Evolutionary conservation across 345 rosid genomes (phyloP), one percentile per base, ranked within the genome.

Genomic region (Theobroma cacao): DNA sequence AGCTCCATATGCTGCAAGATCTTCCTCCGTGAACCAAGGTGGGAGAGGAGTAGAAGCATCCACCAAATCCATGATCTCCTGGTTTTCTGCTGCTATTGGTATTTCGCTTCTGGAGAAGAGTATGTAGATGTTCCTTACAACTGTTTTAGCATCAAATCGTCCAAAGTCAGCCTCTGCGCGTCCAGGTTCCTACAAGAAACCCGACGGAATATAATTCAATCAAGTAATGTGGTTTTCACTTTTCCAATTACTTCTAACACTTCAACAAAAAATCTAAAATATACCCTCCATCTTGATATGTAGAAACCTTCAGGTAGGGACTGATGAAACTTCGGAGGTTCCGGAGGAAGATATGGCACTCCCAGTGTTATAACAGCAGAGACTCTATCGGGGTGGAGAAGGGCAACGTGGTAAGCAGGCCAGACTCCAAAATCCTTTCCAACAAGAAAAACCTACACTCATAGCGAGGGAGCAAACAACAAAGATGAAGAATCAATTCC

Each of bases 101-200:
- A 86, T 77, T 52, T 89, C 92, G 65, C 85, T 84, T 63, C 84
- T 79, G 4, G 94, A 84, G 83, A 89, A 91, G 50, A 86, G 84
- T 43, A 84, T 86, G 80, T 89, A 89, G 1, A 91, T 58, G 14
- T 79, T 89, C 72, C 85, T 85, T 5, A 91, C 87, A 18, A 91
- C 90, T 7, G 89, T 82, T 77, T 86, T 91, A 6, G 87, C 85
- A 80, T 88, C 88, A 34, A 86, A 26, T 8, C 89, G 85, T 53
- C 88, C 85, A 48, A 91, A 91, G 76, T 89, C 92, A 67, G 92
- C 94, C 80, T 91, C 92, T 11, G 94, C 92, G 22, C 89, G 74
- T 52, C 91, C 89, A 24, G 89, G 90, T 79, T 85, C 84, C 91
- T 87, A 43, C 11, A 48, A 3, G 0, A 38, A 36, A 5, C 18